These are phyloP conservation scores for Vigna angularis DNA, from an alignment of 306 rosid genomes.

Conservation along the genomic window DNA sequence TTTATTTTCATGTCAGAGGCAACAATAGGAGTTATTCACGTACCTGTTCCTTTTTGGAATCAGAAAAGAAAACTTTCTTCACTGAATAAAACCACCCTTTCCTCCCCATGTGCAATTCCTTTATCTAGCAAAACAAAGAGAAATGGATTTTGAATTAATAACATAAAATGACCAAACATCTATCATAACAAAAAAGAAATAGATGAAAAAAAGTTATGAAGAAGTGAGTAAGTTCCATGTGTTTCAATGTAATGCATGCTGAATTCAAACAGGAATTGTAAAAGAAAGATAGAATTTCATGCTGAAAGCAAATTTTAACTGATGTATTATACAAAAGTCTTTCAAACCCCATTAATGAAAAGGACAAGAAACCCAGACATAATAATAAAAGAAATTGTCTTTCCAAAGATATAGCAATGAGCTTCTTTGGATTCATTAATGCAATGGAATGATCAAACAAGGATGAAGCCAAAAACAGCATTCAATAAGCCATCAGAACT, in stretches of 20 bases:
- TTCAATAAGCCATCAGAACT: conserved; percentile 2
- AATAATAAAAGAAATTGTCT: neutral
- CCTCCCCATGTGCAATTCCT: conserved; percentile 77
- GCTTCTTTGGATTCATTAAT: conserved; percentile 40
- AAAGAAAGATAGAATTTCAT: conserved; percentile 19
- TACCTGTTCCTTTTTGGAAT: conserved; percentile 85
- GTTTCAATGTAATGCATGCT: neutral
- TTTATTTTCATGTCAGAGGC: neutral
- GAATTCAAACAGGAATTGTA: neutral
- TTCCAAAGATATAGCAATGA: neutral
- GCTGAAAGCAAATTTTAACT: conserved; percentile 14
- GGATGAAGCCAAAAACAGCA: conserved; percentile 35
- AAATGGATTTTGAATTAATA: neutral
- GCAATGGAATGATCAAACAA: conserved; percentile 38
- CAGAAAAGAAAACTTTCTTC: conserved; percentile 71
- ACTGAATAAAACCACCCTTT: conserved; percentile 91
- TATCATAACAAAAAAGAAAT: neutral
- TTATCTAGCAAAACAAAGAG: conserved; percentile 36
- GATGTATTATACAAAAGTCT: conserved; percentile 19
- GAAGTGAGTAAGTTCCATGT: neutral
- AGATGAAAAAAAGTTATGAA: conserved; percentile 16
- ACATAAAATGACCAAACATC: conserved; percentile 28
- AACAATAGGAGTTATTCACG: neutral
- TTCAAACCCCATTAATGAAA: conserved; percentile 23
- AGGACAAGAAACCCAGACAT: neutral